Evolutionary conservation across 345 rosid species (phyloP), one percentile per base, ranked within the genome.

Genomic region (Salix koriyanagi): DNA sequence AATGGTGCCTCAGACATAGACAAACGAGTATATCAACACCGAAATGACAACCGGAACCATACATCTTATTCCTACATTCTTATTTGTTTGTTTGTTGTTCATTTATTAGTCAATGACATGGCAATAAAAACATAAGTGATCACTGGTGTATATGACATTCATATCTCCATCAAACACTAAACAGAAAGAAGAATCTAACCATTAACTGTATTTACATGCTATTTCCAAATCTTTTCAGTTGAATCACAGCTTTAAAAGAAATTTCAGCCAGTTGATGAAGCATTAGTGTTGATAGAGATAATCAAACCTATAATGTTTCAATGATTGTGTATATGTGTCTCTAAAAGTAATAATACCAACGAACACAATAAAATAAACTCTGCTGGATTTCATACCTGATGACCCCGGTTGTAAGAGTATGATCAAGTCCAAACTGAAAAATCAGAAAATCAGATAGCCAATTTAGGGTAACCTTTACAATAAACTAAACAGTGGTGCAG

Each of bases 391-490:
- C 71, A 12, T 84, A 95, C 99, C 97, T 95, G 80, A 95, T 95
- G 71, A 95, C 97, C 30, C 97, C 99, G 74, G 97, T 95, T 56
- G 99, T 95, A 42, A 95, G 93, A 26, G 97, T 95, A 70, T 95
- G 97, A 83, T 95, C 97, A 71, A 95, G 94, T 78, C 99, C 99
- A 85, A 95, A 95, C 97, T 95, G 89, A 86, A 82, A 72, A 75
- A 67, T 76, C 7, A 82, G 69, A 11, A 52, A 61, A 74, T 79
- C 69, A 37, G 41, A 60, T 65, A 61, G 64, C 34, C 26, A 13
- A 32, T 25, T 25, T 30, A 28, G 61, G 12, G 8, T 21, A 39
- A 78, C 42, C 30, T 39, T 67, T 34, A 11, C 52, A 66, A 52
- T 26, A 36, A 28, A 68, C 41, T 1, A 18, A 34, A 76, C 23